These are phyloP conservation scores for Trypethelium eluteriae DNA, from an alignment of 495 filamentous ascomycete species.

Conservation along the genomic window DNA sequence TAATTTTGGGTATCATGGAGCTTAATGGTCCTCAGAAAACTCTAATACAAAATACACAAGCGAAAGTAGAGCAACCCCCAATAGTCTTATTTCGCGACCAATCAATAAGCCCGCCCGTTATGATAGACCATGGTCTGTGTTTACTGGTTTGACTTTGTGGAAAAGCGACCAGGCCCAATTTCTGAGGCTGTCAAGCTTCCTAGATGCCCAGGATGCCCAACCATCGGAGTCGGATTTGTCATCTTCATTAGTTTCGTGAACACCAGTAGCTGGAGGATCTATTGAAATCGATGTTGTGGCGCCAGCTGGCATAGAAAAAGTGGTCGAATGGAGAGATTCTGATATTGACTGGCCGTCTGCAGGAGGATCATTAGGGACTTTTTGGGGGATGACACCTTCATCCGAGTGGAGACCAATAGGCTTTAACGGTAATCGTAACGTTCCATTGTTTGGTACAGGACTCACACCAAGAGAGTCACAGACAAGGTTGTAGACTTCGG, in stretches of 20 bases:
- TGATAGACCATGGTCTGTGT: neutral
- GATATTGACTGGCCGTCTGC: neutral
- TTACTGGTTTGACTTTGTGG: neutral
- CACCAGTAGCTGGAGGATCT: neutral
- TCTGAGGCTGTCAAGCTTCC: constrained; percentile 12
- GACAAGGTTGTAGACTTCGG: constrained; percentile 88
- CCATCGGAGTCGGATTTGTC: neutral
- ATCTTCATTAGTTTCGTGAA: neutral
- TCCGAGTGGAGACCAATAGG: constrained; percentile 62
- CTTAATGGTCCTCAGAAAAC: neutral
- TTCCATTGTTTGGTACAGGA: constrained; percentile 76
- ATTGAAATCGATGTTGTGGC: neutral
- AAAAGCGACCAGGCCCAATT: constrained; percentile 14
- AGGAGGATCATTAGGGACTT: constrained; percentile 30
- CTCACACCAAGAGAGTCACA: constrained; percentile 71
- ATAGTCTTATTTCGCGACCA: neutral
- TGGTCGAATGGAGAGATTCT: neutral
- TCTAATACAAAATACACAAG: neutral
- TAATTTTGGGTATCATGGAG: neutral
- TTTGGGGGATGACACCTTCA: constrained; percentile 22
- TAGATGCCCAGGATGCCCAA: constrained; percentile 14
- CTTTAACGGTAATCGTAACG: constrained; percentile 66
- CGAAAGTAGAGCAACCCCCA: too few relatives aligned
- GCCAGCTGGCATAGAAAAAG: neutral
- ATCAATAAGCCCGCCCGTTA: neutral